These are phyloP conservation scores for Acanthamoeba triangularis DNA, from an alignment of 208 protist genomes.

Conservation along the genomic window DNA sequence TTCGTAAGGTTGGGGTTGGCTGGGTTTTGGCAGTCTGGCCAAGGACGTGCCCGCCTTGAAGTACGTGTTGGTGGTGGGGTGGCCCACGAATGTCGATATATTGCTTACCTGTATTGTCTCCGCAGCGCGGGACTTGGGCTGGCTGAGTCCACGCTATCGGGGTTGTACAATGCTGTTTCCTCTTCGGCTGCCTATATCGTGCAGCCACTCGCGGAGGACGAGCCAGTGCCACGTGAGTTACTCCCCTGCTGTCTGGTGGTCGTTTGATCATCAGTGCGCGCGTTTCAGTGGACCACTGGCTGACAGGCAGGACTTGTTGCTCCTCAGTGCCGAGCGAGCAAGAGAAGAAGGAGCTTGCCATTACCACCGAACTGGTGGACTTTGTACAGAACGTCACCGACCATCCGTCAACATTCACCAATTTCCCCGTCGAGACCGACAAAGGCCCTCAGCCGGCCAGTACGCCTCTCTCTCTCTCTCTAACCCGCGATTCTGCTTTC, in stretches of 20 bases:
- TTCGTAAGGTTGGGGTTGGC: neutral
- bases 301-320: too few relatives aligned
- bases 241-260: neutral
- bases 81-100: neutral
- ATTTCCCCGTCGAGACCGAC: neutral
- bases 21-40: neutral
- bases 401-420: conserved; percentile 50
- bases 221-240: neutral
- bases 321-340: neutral
- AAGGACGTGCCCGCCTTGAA: neutral
- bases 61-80: too few relatives aligned
- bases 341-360: conserved; percentile 42
- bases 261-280: too few relatives aligned
- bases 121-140: neutral
- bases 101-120: neutral
- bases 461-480: neutral
- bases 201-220: neutral
- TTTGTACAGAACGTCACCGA: conserved; percentile 67
- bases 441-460: conserved; percentile 10
- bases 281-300: too few relatives aligned
- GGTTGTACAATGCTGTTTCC: conserved; percentile 1
- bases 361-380: conserved; percentile 24
- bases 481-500: neutral
- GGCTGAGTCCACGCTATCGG: conserved; percentile 17
- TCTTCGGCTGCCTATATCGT: conserved; percentile 37